A percentile compares a stretch with the other conserved stretches of the same genome.
Evolutionary conservation across 2,329 filamentous ascomycete genomes (phyloP).

Genomic region (Ophiostoma australiae): DNA sequence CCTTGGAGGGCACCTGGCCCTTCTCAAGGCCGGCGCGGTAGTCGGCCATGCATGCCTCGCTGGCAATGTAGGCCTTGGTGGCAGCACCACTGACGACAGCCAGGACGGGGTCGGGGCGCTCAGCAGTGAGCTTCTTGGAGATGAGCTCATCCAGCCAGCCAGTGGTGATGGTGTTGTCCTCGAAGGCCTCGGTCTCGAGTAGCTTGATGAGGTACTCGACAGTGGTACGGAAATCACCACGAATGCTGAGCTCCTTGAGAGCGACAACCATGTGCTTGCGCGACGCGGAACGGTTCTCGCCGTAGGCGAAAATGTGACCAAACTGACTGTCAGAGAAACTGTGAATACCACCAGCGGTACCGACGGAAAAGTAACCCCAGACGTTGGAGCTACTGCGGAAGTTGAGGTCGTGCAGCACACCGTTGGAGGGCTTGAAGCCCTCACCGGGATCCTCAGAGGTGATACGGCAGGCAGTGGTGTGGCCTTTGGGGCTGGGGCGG

Average conservation of each 20-base stretch:
- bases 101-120: slow-evolving; percentile 87
- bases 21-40: slow-evolving; percentile 88
- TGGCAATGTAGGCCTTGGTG: slow-evolving; percentile 91
- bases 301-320: slow-evolving; percentile 98
- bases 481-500: slow-evolving; percentile 86
- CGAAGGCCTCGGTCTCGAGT: slow-evolving; percentile 94
- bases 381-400: slow-evolving; percentile 98
- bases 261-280: slow-evolving; percentile 99
- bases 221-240: slow-evolving; percentile 97
- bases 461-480: slow-evolving; percentile 97
- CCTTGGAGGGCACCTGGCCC: slow-evolving; percentile 94
- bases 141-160: slow-evolving; percentile 99
- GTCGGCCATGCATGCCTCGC: slow-evolving; percentile 79
- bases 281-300: slow-evolving; percentile 92
- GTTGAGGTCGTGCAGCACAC: slow-evolving; percentile 98
- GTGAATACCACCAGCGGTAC: slow-evolving; percentile 93
- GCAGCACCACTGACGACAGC: slow-evolving; percentile 95
- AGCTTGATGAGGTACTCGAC: slow-evolving; percentile 99
- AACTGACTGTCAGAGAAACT: slow-evolving; percentile 99
- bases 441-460: slow-evolving; percentile 98
- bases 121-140: slow-evolving; percentile 92
- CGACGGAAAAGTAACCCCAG: slow-evolving; percentile 99
- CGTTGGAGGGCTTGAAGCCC: slow-evolving; percentile 98
- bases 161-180: slow-evolving; percentile 98
- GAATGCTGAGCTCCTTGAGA: slow-evolving; percentile 97